A percentile compares a stretch with the other conserved stretches of the same genome.
These are phyloP conservation scores for Austroboletus eburneus DNA, from an alignment of 768 basidiomycete species.

Conservation along the genomic window DNA sequence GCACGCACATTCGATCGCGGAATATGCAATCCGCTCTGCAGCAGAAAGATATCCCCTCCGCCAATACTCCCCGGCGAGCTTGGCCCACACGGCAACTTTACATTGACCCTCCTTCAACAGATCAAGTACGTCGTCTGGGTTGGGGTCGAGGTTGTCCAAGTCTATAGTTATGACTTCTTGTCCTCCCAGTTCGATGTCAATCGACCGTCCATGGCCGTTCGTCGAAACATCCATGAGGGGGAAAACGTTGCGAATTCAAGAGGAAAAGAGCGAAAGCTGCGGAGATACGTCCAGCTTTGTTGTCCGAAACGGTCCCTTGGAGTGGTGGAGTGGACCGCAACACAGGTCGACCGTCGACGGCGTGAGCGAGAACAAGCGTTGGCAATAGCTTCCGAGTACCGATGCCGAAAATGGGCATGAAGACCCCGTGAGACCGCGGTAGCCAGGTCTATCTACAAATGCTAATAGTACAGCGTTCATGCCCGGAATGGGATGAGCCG, in stretches of 20 bases:
- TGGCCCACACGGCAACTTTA: slow-evolving; percentile 72
- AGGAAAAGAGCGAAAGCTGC: not conserved
- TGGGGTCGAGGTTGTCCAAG: slow-evolving; percentile 79
- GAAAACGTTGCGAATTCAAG: not conserved
- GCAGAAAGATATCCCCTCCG: slow-evolving; percentile 66
- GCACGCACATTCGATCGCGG: slow-evolving; percentile 63
- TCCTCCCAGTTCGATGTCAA: slow-evolving; percentile 76
- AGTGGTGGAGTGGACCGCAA: not conserved
- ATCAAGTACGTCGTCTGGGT: slow-evolving; percentile 70
- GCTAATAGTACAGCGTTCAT: not conserved
- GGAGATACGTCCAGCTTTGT: not conserved
- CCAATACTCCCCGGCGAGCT: slow-evolving; percentile 87
- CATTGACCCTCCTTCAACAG: slow-evolving; percentile 70
- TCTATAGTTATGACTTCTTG: slow-evolving; percentile 89
- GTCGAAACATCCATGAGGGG: slow-evolving; percentile 17
- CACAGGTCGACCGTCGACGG: not conserved
- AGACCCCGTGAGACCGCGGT: not conserved
- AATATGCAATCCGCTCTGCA: slow-evolving; percentile 70
- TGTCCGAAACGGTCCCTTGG: too few species aligned
- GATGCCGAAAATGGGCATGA: not conserved
- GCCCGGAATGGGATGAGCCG: not conserved
- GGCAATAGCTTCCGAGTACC: not conserved
- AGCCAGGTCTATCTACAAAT: not conserved
- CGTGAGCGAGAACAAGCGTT: not conserved
- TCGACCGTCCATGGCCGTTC: slow-evolving; percentile 30